Percentiles rank a stretch among this genome's conserved stretches.
Conservation (phyloP, 116 monocot species). For the Phalaenopsis hybrid region DNA sequence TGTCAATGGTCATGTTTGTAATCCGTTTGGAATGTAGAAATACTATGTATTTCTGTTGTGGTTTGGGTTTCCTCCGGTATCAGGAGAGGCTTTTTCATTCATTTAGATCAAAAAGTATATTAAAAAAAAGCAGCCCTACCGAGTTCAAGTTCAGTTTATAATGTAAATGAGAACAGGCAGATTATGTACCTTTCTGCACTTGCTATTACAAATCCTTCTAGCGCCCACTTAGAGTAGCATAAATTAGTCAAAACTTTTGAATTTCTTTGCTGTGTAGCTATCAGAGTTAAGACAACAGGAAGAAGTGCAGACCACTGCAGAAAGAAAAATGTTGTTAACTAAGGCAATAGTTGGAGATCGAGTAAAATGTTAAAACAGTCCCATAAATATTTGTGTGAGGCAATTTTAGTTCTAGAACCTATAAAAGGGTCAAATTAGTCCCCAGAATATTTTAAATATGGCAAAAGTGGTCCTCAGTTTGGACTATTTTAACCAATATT, state of each 20-base stretch:
- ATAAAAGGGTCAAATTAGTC: no score
- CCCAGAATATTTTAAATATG: no score
- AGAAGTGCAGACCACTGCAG: conserved; percentile 60
- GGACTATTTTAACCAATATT: no score
- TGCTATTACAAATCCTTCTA: conserved; percentile 55
- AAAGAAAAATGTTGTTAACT: conserved; percentile 7
- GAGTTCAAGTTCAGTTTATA: not conserved
- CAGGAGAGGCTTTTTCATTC: not conserved
- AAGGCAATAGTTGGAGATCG: not conserved
- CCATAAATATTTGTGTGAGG: no score
- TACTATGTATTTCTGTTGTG: no score
- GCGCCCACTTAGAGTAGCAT: conserved; percentile 71
- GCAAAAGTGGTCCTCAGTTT: no score
- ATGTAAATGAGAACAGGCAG: no score
- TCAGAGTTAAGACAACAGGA: conserved; percentile 53
- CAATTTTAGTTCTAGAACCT: no score
- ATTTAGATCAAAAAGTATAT: not conserved
- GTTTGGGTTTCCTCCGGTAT: no score
- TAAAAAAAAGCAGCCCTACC: not conserved
- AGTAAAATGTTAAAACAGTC: no score
- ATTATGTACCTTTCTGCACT: conserved; percentile 40
- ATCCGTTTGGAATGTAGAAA: no score
- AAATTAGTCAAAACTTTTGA: conserved; percentile 27
- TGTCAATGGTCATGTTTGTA: no score
- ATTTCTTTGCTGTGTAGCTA: conserved; percentile 30